A percentile compares a stretch with the other conserved stretches of the same genome.
Conservation (phyloP, 495 filamentous ascomycete species). For the Rostrohypoxylon terebratum region DNA sequence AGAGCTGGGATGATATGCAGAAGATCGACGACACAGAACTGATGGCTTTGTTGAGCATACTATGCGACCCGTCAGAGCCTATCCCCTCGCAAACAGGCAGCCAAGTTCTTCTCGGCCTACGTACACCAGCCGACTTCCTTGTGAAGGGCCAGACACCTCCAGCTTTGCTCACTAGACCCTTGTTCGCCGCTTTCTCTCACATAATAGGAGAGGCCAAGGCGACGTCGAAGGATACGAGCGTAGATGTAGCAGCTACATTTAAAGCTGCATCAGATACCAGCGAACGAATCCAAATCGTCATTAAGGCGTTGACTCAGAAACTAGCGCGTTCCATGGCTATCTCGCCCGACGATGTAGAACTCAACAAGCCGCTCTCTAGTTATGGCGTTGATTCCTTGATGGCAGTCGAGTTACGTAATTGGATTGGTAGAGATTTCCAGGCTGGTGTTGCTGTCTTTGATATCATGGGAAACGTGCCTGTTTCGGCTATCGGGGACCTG, state of each 20-base stretch:
- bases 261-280: slow-evolving; percentile 37
- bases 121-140: slow-evolving; percentile 40
- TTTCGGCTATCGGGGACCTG: slow-evolving; percentile 41
- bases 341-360: slow-evolving; percentile 53
- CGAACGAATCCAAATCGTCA: slow-evolving; percentile 50
- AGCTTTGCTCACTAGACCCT: slow-evolving; percentile 37
- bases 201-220: slow-evolving; percentile 29
- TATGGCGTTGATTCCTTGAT: slow-evolving; percentile 69
- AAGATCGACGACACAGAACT: slow-evolving; percentile 48
- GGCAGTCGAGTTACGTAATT: slow-evolving; percentile 69
- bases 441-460: slow-evolving; percentile 62
- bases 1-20: slow-evolving; percentile 44
- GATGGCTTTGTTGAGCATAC: slow-evolving; percentile 51
- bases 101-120: slow-evolving; percentile 46
- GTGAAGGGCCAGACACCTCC: slow-evolving; percentile 31
- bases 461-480: slow-evolving; percentile 54
- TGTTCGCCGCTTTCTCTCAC: slow-evolving; percentile 45
- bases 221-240: slow-evolving; percentile 19
- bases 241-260: slow-evolving; percentile 35
- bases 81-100: slow-evolving; percentile 31
- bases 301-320: slow-evolving; percentile 47
- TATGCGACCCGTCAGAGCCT: slow-evolving; percentile 48
- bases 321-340: slow-evolving; percentile 53
- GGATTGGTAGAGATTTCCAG: slow-evolving; percentile 60
- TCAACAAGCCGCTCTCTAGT: slow-evolving; percentile 50